Conservation (phyloP, 352 stramenopile genomes). For the Globisporangium barbulae region DNA sequence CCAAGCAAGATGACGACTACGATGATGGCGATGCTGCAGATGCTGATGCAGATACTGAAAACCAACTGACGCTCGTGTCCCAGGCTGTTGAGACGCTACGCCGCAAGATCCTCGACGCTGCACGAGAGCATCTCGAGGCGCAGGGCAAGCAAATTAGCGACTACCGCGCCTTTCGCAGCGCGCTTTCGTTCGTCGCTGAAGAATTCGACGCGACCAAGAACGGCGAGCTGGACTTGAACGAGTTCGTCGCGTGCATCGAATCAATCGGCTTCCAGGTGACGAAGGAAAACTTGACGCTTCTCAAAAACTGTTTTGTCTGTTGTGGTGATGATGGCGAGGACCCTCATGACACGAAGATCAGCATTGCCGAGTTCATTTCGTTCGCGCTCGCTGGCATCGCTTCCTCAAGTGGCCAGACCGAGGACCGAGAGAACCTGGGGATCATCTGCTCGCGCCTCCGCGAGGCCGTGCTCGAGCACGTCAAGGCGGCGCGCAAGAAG, state of each 20-base stretch:
- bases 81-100: conserved; percentile 33
- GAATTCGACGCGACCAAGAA: conserved; percentile 54
- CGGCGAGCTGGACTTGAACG: conserved; percentile 47
- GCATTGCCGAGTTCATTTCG: conserved; percentile 70
- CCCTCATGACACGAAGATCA: conserved; percentile 30
- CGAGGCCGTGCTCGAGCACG: conserved; percentile 36
- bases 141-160: conserved; percentile 24
- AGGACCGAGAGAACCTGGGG: conserved; percentile 27
- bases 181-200: conserved; percentile 46
- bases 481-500: conserved; percentile 33
- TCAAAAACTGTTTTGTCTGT: conserved; percentile 53
- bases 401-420: neutral
- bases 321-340: conserved; percentile 14
- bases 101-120: conserved; percentile 37
- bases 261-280: conserved; percentile 46
- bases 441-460: conserved; percentile 47
- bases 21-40: too few relatives aligned
- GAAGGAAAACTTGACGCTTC: conserved; percentile 34
- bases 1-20: neutral
- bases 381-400: conserved; percentile 46
- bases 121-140: conserved; percentile 24
- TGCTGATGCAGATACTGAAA: conserved; percentile 11
- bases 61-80: conserved; percentile 27
- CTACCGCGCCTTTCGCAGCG: conserved; percentile 54
- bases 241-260: conserved; percentile 48